These are phyloP conservation scores for Trametes coccinea DNA, from an alignment of 768 basidiomycete genomes.

Conservation along the genomic window DNA sequence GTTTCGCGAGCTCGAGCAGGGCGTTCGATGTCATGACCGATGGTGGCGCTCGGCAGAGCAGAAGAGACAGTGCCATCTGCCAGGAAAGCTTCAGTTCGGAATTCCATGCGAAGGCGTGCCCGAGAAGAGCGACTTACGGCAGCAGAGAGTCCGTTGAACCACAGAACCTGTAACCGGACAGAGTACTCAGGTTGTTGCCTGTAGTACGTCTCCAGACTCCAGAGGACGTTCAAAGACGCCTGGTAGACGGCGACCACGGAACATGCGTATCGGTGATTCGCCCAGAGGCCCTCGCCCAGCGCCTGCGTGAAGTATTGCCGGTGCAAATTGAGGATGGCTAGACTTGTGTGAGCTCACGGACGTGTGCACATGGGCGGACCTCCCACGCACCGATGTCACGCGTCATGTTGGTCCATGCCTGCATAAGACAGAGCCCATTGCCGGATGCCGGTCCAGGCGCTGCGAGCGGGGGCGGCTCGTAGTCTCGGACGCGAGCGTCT, in stretches of 20 bases:
- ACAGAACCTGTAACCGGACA: constrained; percentile 67
- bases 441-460: constrained; percentile 26
- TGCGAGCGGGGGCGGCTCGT: constrained; percentile 50
- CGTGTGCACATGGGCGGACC: neutral
- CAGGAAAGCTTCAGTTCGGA: neutral
- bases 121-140: constrained; percentile 48
- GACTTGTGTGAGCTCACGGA: constrained; percentile 3
- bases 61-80: constrained; percentile 61
- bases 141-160: constrained; percentile 75
- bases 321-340: constrained; percentile 69
- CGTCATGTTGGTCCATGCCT: constrained; percentile 32
- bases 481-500: constrained; percentile 57
- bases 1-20: constrained; percentile 59
- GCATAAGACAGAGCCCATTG: constrained; percentile 17
- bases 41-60: constrained; percentile 62
- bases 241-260: constrained; percentile 72
- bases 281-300: constrained; percentile 58
- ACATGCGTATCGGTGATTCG: constrained; percentile 63
- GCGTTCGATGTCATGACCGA: constrained; percentile 59
- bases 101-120: neutral
- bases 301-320: constrained; percentile 68
- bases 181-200: constrained; percentile 60
- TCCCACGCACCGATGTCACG: constrained; percentile 58
- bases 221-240: constrained; percentile 57
- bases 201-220: constrained; percentile 55